Percentiles rank a stretch among this genome's conserved stretches.
phyloP scores from a whole-genome alignment of 192 early-diverging fungal species.

The Mortierella alpina region DNA sequence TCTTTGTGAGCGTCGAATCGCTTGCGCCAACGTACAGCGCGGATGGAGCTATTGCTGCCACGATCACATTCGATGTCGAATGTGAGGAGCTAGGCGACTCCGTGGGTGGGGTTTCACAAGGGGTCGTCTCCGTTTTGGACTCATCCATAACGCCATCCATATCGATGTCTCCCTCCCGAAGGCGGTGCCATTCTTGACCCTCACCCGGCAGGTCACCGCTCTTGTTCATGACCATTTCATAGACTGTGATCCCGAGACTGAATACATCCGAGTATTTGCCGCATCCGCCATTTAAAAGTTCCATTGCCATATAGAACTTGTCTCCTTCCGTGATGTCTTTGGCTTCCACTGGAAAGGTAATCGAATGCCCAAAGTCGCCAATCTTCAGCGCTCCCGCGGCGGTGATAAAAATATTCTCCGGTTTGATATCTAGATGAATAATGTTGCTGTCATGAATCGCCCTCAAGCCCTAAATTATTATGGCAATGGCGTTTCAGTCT shows the following conservation, averaged over 20 bases:
- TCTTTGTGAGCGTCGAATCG: background rate
- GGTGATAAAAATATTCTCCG: slow-evolving; percentile 85
- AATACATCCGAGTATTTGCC: slow-evolving; percentile 90
- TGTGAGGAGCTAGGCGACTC: background rate
- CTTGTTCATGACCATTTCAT: slow-evolving; percentile 84
- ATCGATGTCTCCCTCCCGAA: slow-evolving; percentile 76
- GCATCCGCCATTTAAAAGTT: slow-evolving; percentile 77
- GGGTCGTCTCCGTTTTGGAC: background rate
- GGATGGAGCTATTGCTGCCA: background rate
- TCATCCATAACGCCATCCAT: slow-evolving; percentile 28
- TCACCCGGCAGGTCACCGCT: slow-evolving; percentile 87
- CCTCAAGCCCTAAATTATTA: slow-evolving; percentile 64
- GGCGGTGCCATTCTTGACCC: slow-evolving; percentile 87
- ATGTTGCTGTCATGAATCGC: slow-evolving; percentile 78
- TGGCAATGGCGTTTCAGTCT: background rate
- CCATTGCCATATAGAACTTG: slow-evolving; percentile 92
- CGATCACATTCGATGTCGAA: background rate
- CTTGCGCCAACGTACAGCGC: background rate
- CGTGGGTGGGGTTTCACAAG: background rate
- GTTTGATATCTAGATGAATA: slow-evolving; percentile 93
- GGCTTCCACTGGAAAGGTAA: slow-evolving; percentile 65
- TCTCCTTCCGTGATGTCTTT: slow-evolving; percentile 86
- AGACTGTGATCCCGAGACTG: slow-evolving; percentile 90
- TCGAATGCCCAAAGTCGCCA: slow-evolving; percentile 92
- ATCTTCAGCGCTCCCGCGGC: slow-evolving; percentile 79